Evolutionary conservation across 2,329 filamentous ascomycete species (phyloP), one percentile per base, ranked within the genome.

Genomic region (Alternaria sp.): DNA sequence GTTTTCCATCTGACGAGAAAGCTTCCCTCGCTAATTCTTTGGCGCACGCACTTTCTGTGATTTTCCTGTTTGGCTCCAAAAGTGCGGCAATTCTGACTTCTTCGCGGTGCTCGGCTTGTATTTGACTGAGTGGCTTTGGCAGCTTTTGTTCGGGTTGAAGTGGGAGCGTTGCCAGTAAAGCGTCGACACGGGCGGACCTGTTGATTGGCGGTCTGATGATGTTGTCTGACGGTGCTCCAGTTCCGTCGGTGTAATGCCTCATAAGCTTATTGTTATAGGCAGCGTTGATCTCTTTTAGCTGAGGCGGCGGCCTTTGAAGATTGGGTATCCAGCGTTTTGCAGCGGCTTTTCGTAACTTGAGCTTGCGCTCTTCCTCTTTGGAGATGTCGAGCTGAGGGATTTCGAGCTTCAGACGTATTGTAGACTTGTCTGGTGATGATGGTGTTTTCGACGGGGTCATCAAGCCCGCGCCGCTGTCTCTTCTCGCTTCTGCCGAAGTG

Each of bases 191-290:
- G 2, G 33, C 20, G 0, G 71, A 75, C 9, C 49, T 67, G 20
- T 69, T 20, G 23, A 74, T 72, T 2, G 6, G 43, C 1, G 73
- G 72, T 44, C 60, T 74, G 45, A 65, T 25, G 57, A 70, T 68
- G 51, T 18, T 11, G 37, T 47, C 50, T 3, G 45, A n/a, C 10
- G 47, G 10, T 20, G 37, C 21, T 20, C 15, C 18, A 51, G 41
- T 30, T 6, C 55, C 12, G 14, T 58, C 44, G 3, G 66, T 63
- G 58, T 75, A 72, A 56, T 76, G 73, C 10, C 72, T 60, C 64
- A 73, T 66, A 8, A 73, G 64, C 56, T 76, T 75, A n/a, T 66
- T 55, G 2, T 57, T 54, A 54, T 75, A 75, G 2, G 71, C 68
- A 4, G 64, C 51, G 4, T 57, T 69, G 25, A 74, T 68, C 55